These are phyloP conservation scores for Miamiensis avidus DNA, from an alignment of 169 alveolate species.

Conservation along the genomic window DNA sequence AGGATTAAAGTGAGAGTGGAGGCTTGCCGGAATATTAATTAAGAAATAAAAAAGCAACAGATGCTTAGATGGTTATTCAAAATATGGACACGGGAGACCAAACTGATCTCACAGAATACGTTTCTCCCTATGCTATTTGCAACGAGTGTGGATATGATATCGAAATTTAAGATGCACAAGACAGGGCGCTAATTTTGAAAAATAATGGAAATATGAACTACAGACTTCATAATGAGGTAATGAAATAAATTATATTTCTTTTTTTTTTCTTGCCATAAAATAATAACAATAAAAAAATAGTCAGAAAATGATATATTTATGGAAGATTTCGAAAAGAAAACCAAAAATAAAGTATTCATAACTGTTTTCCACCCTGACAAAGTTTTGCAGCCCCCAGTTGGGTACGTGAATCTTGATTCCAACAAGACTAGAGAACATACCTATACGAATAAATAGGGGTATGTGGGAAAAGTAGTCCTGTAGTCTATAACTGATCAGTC, in stretches of 20 bases:
- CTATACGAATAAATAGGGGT: too few species aligned
- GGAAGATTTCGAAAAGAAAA: not conserved
- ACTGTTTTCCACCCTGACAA: not conserved
- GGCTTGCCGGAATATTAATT: not conserved
- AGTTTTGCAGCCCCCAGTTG: not conserved
- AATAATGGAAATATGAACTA: not conserved
- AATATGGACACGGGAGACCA: not conserved
- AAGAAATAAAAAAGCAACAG: not conserved
- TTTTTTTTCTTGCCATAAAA: too few species aligned
- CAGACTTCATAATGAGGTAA: too few species aligned
- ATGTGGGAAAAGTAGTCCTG: not conserved
- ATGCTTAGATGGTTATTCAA: not conserved
- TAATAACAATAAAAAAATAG: too few species aligned
- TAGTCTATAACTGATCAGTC: not conserved
- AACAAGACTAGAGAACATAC: not conserved
- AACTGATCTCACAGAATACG: constrained; percentile 6
- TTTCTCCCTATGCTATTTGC: constrained; percentile 9
- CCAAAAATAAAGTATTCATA: not conserved
- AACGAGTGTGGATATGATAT: constrained; percentile 18
- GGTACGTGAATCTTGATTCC: not conserved
- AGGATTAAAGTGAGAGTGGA: not conserved
- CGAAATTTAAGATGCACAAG: constrained; percentile 2
- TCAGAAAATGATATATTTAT: too few species aligned
- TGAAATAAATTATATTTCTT: too few species aligned
- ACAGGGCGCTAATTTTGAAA: not conserved